phyloP scores from a whole-genome alignment of 306 rosid genomes.

The Dryas alaskensis region DNA sequence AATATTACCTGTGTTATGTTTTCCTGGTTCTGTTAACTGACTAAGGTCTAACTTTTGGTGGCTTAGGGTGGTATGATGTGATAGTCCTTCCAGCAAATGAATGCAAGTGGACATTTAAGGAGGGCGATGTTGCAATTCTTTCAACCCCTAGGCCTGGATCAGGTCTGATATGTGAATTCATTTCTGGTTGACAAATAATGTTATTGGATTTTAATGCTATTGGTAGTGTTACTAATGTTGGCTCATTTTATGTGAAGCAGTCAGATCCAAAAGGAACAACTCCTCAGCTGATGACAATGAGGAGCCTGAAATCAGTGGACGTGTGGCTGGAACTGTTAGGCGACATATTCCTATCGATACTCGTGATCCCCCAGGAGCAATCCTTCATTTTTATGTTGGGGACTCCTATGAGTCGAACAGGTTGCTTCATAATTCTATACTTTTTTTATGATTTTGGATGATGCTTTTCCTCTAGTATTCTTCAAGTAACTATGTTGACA shows the following conservation, averaged over 20 bases:
- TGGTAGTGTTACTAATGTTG: constrained; percentile 12
- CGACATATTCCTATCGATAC: constrained; percentile 84
- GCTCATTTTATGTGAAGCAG: constrained; percentile 49
- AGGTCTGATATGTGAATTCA: constrained; percentile 51
- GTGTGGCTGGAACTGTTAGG: constrained; percentile 91
- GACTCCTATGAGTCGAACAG: constrained; percentile 74
- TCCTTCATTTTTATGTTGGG: constrained; percentile 92
- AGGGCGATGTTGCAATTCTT: constrained; percentile 98
- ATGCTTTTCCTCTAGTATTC: not conserved
- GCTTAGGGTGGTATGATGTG: constrained; percentile 93
- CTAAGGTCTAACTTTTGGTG: constrained; percentile 28
- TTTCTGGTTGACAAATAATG: not conserved
- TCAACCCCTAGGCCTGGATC: constrained; percentile 92
- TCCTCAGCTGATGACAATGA: constrained; percentile 54
- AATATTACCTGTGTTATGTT: not conserved
- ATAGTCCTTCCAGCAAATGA: constrained; percentile 83
- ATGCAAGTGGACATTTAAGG: constrained; percentile 94
- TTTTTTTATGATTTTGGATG: constrained; percentile 3
- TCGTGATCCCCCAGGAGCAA: constrained; percentile 94
- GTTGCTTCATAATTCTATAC: constrained; percentile 35
- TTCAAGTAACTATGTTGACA: constrained; percentile 20
- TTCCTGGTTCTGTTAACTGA: constrained; percentile 15
- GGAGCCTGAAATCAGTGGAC: constrained; percentile 78
- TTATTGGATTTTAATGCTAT: not conserved
- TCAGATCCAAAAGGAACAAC: constrained; percentile 59